Percentiles rank a stretch among this genome's conserved stretches.
These are phyloP conservation scores for Amphicarpaea edgeworthii DNA, from an alignment of 306 rosid species.

Conservation along the genomic window DNA sequence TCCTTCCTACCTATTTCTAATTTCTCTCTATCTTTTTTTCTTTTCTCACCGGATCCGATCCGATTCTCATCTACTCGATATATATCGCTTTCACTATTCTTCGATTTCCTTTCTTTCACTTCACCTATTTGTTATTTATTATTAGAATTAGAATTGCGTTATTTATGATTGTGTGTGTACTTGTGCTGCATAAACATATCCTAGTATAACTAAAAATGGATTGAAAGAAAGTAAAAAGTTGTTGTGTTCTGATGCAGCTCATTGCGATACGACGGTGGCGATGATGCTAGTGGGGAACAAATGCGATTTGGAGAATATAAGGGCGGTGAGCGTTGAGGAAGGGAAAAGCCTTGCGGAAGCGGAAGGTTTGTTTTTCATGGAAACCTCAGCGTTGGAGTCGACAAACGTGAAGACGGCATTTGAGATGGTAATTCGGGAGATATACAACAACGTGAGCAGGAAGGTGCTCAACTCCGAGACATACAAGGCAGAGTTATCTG, in stretches of 20 bases:
- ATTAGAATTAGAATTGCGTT: too few species aligned
- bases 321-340: constrained; percentile 85
- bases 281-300: constrained; percentile 96
- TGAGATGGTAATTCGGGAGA: constrained; percentile 86
- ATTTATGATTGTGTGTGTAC: too few species aligned
- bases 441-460: constrained; percentile 89
- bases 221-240: too few species aligned
- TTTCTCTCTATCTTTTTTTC: too few species aligned
- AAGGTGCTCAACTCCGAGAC: constrained; percentile 91
- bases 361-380: constrained; percentile 95
- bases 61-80: too few species aligned
- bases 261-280: constrained; percentile 88
- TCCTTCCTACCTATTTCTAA: too few species aligned
- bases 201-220: too few species aligned
- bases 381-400: constrained; percentile 90
- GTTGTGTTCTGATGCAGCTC: constrained; percentile 64
- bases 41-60: too few species aligned
- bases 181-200: too few species aligned
- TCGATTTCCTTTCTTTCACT: too few species aligned
- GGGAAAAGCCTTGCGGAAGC: constrained; percentile 91
- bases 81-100: too few species aligned
- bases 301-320: constrained; percentile 79
- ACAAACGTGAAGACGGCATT: constrained; percentile 87
- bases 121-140: too few species aligned
- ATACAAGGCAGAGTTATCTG: constrained; percentile 92